Evolutionary conservation across 1,139 yeast genomes (phyloP), one percentile per base, ranked within the genome.

Genomic region (Geotrichum phurueaensis): DNA sequence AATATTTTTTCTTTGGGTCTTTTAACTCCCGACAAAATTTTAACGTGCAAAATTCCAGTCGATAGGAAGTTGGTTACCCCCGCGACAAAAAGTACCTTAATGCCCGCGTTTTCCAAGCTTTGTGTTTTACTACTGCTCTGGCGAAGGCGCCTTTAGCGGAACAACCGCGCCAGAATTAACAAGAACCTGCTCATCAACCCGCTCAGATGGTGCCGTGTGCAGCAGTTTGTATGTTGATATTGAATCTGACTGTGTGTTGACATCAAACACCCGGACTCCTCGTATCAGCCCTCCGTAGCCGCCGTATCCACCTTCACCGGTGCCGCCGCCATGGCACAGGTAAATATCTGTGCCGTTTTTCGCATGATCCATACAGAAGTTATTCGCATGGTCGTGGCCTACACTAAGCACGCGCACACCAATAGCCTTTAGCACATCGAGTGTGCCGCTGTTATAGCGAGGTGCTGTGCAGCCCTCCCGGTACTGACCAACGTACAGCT

Each of bases 341-440:
- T 96, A 89, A 45, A 89, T 75, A 53, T 80, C 79, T 29, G 65
- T 65, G 18, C 20, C 70, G 64, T 58, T 64, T 18, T 60, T 68
- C 7, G 72, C 65, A 65, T 85, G 86, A 59, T 78, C 75, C 70
- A 88, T 75, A 73, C 99, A 94, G 71, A 82, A 94, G 70, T 94
- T 98, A 71, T 94, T 94, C 66, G 90, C 88, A 70, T 94, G 98
- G 70, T 94, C 98, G 72, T 94, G 99, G 0, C 99, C 98, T 10
- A 89, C 96, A 60, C 87, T 80, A 0, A 84, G 82, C 0, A 88
- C 89, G 36, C 81, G 76, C 0, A 92, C 92, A 0, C 94, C 95
- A 7, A 87, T 66, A 9, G 79, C 76, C 3, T 80, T 81, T 29
- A 94, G 75, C 0, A 81, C 75, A 10, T 79, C 75, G 57, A 92